These are phyloP conservation scores for Protomyces inouyei DNA, from an alignment of 1,139 yeast species.

Conservation along the genomic window DNA sequence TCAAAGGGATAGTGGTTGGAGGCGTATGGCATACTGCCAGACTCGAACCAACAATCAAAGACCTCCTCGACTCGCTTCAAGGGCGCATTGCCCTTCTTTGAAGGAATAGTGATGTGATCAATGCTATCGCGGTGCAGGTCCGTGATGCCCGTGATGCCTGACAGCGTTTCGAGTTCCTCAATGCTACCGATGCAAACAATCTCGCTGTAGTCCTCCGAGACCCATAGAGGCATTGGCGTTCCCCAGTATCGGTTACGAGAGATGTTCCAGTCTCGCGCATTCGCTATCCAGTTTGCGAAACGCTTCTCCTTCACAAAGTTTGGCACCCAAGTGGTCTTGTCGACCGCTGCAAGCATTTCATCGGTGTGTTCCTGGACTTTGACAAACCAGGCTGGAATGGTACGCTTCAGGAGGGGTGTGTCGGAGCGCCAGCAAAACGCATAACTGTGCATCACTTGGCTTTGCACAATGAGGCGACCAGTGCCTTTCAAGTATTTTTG, in stretches of 20 bases:
- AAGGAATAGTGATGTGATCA: slow-evolving; percentile 88
- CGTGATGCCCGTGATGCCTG: slow-evolving; percentile 73
- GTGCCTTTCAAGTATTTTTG: slow-evolving; percentile 74
- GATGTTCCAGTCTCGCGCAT: slow-evolving; percentile 98
- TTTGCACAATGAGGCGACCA: slow-evolving; percentile 68
- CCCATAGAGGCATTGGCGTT: slow-evolving; percentile 98
- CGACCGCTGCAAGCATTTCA: slow-evolving; percentile 80
- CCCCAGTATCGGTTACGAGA: slow-evolving; percentile 99
- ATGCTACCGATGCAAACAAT: slow-evolving; percentile 89
- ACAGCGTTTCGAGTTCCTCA: slow-evolving; percentile 73
- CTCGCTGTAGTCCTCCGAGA: slow-evolving; percentile 86
- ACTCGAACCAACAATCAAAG: slow-evolving; percentile 99
- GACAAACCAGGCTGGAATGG: slow-evolving; percentile 98
- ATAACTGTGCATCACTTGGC: slow-evolving; percentile 89
- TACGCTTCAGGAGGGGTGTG: slow-evolving; percentile 90
- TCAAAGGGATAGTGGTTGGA: slow-evolving; percentile 96
- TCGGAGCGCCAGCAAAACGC: slow-evolving; percentile 99
- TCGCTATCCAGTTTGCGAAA: slow-evolving; percentile 94
- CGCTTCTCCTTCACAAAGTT: slow-evolving; percentile 83
- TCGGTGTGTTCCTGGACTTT: slow-evolving; percentile 83
- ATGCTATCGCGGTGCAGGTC: slow-evolving; percentile 92
- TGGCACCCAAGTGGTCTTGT: slow-evolving; percentile 93
- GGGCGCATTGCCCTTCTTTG: slow-evolving; percentile 80
- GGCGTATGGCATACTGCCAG: slow-evolving; percentile 98
- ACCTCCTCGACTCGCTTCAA: slow-evolving; percentile 94